Conservation (phyloP, 345 rosid genomes). For the Brassica incana region DNA sequence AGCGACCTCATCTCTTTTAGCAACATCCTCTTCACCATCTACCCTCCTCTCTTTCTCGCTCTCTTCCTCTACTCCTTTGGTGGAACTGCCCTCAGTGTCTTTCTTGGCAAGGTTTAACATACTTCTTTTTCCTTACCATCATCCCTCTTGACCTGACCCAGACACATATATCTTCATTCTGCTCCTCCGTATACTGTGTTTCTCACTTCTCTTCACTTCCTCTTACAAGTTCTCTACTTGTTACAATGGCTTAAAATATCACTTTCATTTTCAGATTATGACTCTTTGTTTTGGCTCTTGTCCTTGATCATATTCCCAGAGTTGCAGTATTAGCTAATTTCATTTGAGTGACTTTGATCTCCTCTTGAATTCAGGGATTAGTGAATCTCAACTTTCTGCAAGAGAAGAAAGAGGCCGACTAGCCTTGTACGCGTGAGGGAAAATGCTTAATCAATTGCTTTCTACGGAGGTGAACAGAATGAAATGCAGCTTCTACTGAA, state of each 20-base stretch:
- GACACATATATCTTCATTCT: neutral
- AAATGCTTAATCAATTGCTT: constrained; percentile 96
- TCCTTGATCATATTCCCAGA: neutral
- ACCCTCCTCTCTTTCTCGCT: constrained; percentile 82
- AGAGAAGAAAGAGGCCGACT: constrained; percentile 98
- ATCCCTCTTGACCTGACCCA: neutral
- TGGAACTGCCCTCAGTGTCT: constrained; percentile 82
- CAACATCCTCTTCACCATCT: constrained; percentile 85
- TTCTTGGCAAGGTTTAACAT: constrained; percentile 71
- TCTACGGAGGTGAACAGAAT: constrained; percentile 89
- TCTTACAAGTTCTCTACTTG: neutral
- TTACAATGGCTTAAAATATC: neutral
- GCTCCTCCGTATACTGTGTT: too few species aligned
- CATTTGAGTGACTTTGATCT: constrained; percentile 11
- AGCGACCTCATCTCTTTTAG: constrained; percentile 94
- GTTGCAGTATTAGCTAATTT: neutral
- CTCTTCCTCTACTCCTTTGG: constrained; percentile 82
- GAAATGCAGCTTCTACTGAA: constrained; percentile 79
- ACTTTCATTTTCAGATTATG: neutral
- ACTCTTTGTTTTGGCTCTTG: neutral
- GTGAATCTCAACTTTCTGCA: constrained; percentile 88
- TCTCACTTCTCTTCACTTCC: neutral
- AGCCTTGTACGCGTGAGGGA: constrained; percentile 96
- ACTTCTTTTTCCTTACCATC: neutral
- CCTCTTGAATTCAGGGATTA: constrained; percentile 57